These are phyloP conservation scores for Blechomonas ayalai DNA, from an alignment of 208 protist species.

Conservation along the genomic window DNA sequence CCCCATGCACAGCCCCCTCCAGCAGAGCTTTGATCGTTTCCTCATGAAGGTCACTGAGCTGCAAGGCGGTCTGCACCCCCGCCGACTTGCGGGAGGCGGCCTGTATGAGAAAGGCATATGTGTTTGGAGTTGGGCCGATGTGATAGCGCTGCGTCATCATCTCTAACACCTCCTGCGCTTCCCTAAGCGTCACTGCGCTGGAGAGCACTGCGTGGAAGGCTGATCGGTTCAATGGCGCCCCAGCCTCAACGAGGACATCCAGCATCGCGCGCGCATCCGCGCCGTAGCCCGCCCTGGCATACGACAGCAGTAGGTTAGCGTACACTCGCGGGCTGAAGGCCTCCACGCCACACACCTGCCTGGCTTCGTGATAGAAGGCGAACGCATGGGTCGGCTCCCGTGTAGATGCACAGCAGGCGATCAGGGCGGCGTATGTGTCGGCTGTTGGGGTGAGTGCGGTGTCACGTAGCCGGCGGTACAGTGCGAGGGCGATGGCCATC, in stretches of 20 bases:
- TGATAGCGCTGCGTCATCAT: conserved; percentile 56
- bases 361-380: conserved; percentile 52
- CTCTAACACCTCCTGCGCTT: conserved; percentile 61
- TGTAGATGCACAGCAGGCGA: conserved; percentile 56
- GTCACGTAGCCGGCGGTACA: conserved; percentile 78
- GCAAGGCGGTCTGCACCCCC: conserved; percentile 42
- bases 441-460: conserved; percentile 25
- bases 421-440: conserved; percentile 74
- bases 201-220: conserved; percentile 75
- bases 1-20: conserved; percentile 8
- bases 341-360: conserved; percentile 6
- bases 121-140: conserved; percentile 65
- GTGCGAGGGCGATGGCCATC: conserved; percentile 59
- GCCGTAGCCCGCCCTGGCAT: conserved; percentile 49
- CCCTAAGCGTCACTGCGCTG: conserved; percentile 44
- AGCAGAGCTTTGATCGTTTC: conserved; percentile 24
- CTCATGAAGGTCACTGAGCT: conserved; percentile 74
- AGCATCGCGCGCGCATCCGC: conserved; percentile 60
- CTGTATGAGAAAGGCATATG: conserved; percentile 57
- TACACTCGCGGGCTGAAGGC: conserved; percentile 52
- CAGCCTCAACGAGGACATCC: conserved; percentile 73
- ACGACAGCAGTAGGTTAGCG: conserved; percentile 69
- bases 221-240: conserved; percentile 53
- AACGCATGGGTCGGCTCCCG: conserved; percentile 71
- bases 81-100: conserved; percentile 16